These are phyloP conservation scores for Hyaloscypha variabilis DNA, from an alignment of 495 filamentous ascomycete genomes.

Conservation along the genomic window DNA sequence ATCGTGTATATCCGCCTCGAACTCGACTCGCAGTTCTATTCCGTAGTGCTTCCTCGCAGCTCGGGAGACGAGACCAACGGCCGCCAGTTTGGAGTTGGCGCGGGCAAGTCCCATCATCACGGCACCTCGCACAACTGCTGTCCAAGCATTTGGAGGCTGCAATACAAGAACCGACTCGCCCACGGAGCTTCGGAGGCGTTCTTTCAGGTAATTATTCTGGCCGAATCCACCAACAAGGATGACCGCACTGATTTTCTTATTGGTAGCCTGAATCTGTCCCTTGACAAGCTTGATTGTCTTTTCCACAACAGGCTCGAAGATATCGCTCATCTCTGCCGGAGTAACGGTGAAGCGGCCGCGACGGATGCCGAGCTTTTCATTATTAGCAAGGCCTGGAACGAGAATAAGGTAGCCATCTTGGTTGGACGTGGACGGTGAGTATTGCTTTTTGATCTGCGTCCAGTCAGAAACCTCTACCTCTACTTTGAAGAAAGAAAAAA, in stretches of 20 bases:
- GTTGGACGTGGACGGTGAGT: background rate
- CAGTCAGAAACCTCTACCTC: slow-evolving; percentile 20
- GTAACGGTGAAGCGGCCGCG: too few species aligned
- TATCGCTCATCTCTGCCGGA: too few species aligned
- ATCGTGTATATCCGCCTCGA: slow-evolving; percentile 3
- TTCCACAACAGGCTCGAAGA: too few species aligned
- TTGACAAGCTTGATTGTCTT: slow-evolving; percentile 37
- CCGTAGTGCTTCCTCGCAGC: slow-evolving; percentile 46
- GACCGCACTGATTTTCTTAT: slow-evolving; percentile 36
- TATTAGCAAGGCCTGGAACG: slow-evolving; percentile 36
- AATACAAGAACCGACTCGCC: slow-evolving; percentile 26
- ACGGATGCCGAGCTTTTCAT: slow-evolving; percentile 34
- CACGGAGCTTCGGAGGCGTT: slow-evolving; percentile 30
- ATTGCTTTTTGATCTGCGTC: slow-evolving; percentile 23
- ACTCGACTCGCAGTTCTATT: slow-evolving; percentile 21
- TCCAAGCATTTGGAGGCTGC: slow-evolving; percentile 41
- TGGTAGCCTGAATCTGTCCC: slow-evolving; percentile 37
- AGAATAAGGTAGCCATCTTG: slow-evolving; percentile 37
- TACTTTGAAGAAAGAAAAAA: background rate
- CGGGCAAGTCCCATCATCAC: slow-evolving; percentile 40
- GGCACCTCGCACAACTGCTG: slow-evolving; percentile 46
- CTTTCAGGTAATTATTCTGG: slow-evolving; percentile 40
- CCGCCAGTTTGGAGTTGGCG: slow-evolving; percentile 25
- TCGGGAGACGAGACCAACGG: slow-evolving; percentile 36
- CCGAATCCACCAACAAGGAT: slow-evolving; percentile 48